Base-by-base conservation (phyloP, 2,329 filamentous ascomycete species). In the Colletotrichum gigasporum region DNA sequence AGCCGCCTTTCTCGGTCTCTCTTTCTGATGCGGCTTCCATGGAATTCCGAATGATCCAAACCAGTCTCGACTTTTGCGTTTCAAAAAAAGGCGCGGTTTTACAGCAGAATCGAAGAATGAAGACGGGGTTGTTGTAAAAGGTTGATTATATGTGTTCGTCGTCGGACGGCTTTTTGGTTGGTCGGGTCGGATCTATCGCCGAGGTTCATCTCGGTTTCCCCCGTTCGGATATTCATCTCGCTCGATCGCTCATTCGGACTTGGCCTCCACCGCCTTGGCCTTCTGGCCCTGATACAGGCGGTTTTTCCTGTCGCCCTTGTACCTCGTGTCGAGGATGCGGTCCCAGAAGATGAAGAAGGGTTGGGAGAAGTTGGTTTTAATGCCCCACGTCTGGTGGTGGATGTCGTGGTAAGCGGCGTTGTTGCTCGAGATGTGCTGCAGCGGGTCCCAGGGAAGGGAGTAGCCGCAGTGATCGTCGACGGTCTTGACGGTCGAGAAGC, bases 391-490 rank as follows among this genome's bases (percentile, higher is more conserved):
- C 80, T 99, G 96, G 80, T 99, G 96, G 79, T 99, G 96, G 63
- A 99, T 95, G 74, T 99, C 96, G 75, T 99, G 96, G 78, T 98
- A 99, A 34, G 90, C 91, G 24, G 96, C 95, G 71, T 98, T 97
- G 83, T 99, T 98, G 76, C 91, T 91, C 44, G 94, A 97, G 66
- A 98, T 85, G 74, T 91, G 90, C 83, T 97, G 94, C 56, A 98
- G 83, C 2, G 95, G 95, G 76, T 99, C 96, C 88, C 91, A 98
- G 1, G 96, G 96, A 66, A 99, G 90, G n/a, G 89, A 85, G 75
- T 98, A 99, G 68, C 96, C 96, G 78, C 95, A 97, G 81, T 99
- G 96, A 75, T 99, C 96, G 73, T 97, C 94, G 24, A 98, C 93
- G 0, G 96, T 98, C 84, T 99, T 99, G 83, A 97, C 89, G 7